phyloP scores from a whole-genome alignment of 176 grass and related monocot species.

The Luzula sylvatica region DNA sequence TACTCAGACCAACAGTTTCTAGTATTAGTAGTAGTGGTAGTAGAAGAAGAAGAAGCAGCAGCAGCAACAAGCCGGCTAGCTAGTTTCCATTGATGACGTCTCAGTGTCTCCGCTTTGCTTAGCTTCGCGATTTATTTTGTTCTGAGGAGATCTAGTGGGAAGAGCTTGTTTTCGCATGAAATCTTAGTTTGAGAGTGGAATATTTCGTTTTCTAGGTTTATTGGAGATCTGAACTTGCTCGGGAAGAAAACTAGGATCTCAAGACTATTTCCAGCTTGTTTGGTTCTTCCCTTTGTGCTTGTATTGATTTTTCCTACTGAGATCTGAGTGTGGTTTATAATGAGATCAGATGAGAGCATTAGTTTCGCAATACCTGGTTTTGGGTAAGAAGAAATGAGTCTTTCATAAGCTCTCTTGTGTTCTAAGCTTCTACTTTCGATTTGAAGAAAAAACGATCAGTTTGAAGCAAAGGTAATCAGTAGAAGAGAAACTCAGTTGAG shows the following conservation, averaged over 20 bases:
- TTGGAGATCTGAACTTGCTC: no score
- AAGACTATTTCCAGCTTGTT: slow-evolving; percentile 7
- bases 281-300: not conserved
- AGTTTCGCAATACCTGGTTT: slow-evolving; percentile 37
- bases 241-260: no score
- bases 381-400: slow-evolving; percentile 21
- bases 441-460: not conserved
- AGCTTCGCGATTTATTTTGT: slow-evolving; percentile 3
- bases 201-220: no score
- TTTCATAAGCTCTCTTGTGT: not conserved
- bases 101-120: not conserved
- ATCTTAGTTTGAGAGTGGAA: no score
- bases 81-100: slow-evolving; percentile 13
- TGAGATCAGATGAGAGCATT: slow-evolving; percentile 23
- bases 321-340: not conserved
- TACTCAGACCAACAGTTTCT: slow-evolving; percentile 26
- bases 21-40: slow-evolving; percentile 13
- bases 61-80: not conserved
- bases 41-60: not conserved
- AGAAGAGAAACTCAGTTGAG: slow-evolving; percentile 2
- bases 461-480: not conserved
- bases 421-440: no score
- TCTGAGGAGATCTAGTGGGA: slow-evolving; percentile 12
- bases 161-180: not conserved
- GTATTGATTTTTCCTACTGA: slow-evolving; percentile 3